Base-by-base conservation (phyloP, 441 rosid species). In the Mallotus japonicus region DNA sequence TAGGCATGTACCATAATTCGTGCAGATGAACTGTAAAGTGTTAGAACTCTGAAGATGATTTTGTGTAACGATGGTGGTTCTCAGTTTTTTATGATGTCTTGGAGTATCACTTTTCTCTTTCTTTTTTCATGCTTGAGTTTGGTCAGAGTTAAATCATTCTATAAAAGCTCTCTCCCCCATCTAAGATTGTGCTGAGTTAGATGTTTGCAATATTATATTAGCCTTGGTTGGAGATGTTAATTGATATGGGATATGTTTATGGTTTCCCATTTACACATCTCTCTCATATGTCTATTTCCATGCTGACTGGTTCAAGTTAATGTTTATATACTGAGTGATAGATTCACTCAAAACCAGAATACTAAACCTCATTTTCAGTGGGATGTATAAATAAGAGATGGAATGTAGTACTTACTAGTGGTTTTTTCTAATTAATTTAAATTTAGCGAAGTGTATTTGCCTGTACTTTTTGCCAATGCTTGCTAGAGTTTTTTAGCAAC, bases 11-110 rank as follows among this genome's bases (percentile, higher is more conserved):
- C 44, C 49, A 10, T 10, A 22, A 15, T 42, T 49, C 4, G 12
- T 69, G 64, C 46, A 44, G 22, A 57, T 57, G 54, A 56, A 20
- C 22, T 65, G 55, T 65, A 19, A 47, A 65, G 19, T 37, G 47
- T 34, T 68, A 16, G 22, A 8, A 51, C 6, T 0, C 46, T 53
- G 47, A 69, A 69, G 62, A 37, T 11, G 16, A 63, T 8, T 10
- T 7, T 44, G 49, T 44, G 49, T 42, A 63, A 63, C 19, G 28
- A 22, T 28, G 58, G 42, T 66, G 19, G 3, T 67, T 20, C 17
- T 15, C 40, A 32, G 58, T 53, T 19, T 53, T 51, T n/a, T 16
- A 3, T 51, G 28, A 55, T 55, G 34, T 55, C 17, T 55, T 7
- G 50, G n/a, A 37, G 46, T 40, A 16, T 34, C 3, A 6, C 62